Base-by-base conservation (phyloP, 2,329 filamentous ascomycete species). In the Penicillium brevicompactum region DNA sequence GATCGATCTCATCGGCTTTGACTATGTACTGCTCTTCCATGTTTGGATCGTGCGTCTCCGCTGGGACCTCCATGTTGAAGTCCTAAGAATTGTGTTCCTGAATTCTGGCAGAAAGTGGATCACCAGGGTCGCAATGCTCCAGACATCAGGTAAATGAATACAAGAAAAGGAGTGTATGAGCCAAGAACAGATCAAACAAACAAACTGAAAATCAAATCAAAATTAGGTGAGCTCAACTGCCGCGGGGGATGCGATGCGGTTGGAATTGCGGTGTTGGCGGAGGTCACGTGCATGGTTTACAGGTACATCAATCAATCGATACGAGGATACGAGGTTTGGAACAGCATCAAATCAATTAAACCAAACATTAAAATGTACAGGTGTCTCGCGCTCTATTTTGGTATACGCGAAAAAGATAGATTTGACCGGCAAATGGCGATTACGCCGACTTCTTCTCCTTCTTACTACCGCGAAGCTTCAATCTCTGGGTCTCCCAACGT, bases 401-500 rank as follows among this genome's bases (percentile, higher is more conserved):
- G 46, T 52, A 47, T 32, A 43, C 7, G 38, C n/a, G 14, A 21
- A 34, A 43, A 43, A 1, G 27, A 21, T 14, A 22, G 6, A 30
- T 10, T 2, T 41, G n/a, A 34, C 10, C 32, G 7, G 14, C 16
- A 40, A 3, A 21, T 31, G 4, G 37, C 11, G 22, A 30, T 70
- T 59, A 72, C 38, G 70, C 63, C 38, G 63, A 62, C 46, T 53
- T 49, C 56, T 74, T 75, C 16, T 55, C 57, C 22, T 58, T 53
- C 40, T 66, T 58, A 61, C 59, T 65, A 38, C 61, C 30, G 37
- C 63, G 68, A 55, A 59, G 63, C 49, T 66, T 73, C 60, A 67
- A 63, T 48, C 71, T 74, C 55, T 76, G 76, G 46, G 80, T 78
- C 73, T 93, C 87, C 91, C 92, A 97, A 70, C 90, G 88, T 75